Evolutionary conservation across 148 eudicot species (phyloP), one percentile per base, ranked within the genome.

Genomic region (Vaccinium corymbosum): DNA sequence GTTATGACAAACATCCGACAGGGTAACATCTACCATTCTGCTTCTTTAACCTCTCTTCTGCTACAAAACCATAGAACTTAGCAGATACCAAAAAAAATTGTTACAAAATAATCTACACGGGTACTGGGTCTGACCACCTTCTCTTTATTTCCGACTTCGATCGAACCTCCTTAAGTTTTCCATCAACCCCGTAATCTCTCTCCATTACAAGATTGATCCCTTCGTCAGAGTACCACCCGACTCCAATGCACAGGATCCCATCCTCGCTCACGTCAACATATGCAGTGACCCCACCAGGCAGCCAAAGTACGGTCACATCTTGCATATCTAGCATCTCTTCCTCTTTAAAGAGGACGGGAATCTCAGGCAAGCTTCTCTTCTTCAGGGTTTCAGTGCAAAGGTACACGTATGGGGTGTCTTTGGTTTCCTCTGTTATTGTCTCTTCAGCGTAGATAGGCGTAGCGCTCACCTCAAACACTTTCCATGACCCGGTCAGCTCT

Each of bases 121-220:
- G 86, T 42, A 85, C 76, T 70, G 92, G 89, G 71, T 92, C 93
- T 8, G 93, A 81, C 98, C 98, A 97, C 81, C 98, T 92, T 81
- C 99, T 89, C 91, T 97, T 95, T 42, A 97, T 87, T 90, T 97
- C 99, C 6, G 98, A 85, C 78, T 97, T 97, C 22, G 80, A 91
- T 77, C 98, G 86, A 35, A 94, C 96, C 85, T 97, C 99, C 85
- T 88, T 88, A 8, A 97, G 95, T 86, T 93, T 97, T 25, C 99
- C 99, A 82, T 97, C 98, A 6, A 86, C 85, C 82, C 93, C 99
- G 88, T 97, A 97, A 85, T 97, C 99, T 86, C 99, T 93, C 81
- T 97, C 99, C 99, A 97, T 97, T 10, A 97, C 98, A 80, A 97
- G 96, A 83, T 97, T 90, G 51, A 97, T 90, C 75, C 99, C 99